Base-by-base conservation (phyloP, 1,139 yeast genomes). In the Protomyces arabidopsidicola region DNA sequence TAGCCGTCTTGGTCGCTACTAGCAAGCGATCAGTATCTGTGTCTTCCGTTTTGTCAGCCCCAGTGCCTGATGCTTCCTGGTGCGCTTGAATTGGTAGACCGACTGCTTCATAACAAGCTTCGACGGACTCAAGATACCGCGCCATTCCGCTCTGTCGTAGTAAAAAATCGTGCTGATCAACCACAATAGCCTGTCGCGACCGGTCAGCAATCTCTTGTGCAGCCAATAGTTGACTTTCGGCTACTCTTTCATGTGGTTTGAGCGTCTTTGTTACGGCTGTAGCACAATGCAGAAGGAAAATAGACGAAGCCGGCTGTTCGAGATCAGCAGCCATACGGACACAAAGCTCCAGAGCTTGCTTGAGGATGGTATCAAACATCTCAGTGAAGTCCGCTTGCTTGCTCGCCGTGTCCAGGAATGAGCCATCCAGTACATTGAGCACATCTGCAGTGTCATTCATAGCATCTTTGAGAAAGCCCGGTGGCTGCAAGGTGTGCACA, bases 101-200 rank as follows among this genome's bases (percentile, higher is more conserved):
- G 12, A 18, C 48, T 10, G 12, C 48, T 10, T 16, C 48, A 20
- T 42, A 42, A 16, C 48, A 42, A 42, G 24, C 65, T 9, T 60
- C 42, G 10, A 67, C 39, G 2, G 68, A 63, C 24, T 53, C 57
- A 24, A 67, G 45, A 6, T 62, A 51, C 6, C 65, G 64, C 14
- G 84, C 88, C 53, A 82, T 79, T 71, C 83, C 87, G 2, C 78
- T 75, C 9, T 70, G 68, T 3, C 59, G 45, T 53, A 72, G 53
- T 59, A 75, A 71, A 53, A 65, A 65, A 9, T 68, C 68, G 50
- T 65, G 67, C 60, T 73, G 75, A n/a, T 69, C 68, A 22, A 69
- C 73, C 10, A 70, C 69, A 35, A 75, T 67, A 3, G 70, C 74
- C 34, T 71, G 73, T 6, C 71, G 68, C 35, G 74, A 70, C 54